Evolutionary conservation across 2,329 filamentous ascomycete species (phyloP), one percentile per base, ranked within the genome.

Genomic region (Xylariaceae sp.): DNA sequence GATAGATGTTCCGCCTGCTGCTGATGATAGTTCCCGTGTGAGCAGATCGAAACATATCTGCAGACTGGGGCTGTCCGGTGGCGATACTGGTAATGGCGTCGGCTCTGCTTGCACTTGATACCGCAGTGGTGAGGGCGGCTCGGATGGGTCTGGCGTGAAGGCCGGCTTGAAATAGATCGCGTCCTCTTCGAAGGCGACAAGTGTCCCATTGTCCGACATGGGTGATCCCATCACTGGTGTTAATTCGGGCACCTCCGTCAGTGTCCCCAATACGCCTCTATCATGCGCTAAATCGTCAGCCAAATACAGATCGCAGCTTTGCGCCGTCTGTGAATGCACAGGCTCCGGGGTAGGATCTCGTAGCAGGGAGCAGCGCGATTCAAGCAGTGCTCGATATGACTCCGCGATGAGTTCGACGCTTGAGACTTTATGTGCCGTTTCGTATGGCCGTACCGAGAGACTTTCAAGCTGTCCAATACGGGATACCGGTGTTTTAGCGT

Each of bases 21-120:
- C 68, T 0, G 68, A 67, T 1, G 71, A 66, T 8, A 79, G 60
- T 45, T 79, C 74, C 16, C 64, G 64, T 3, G 67, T 69, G 30
- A 79, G 63, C 3, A 79, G 63, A 38, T 76, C 68, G 9, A 76
- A 57, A 37, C 71, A 72, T 32, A 76, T 72, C 42, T 76, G 71
- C 17, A 78, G 56, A 37, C 71, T 65, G 4, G 73, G 55, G 26
- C 64, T 40, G 36, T 17, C 22, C 18, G 35, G 31, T 37, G 37
- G 26, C 18, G 33, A 34, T 33, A 37, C 28, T 12, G 39, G 19
- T 11, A 43, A 29, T 9, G 44, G 45, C 42, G 47, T 40, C 16
- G 43, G 29, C 42, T 45, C 44, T 43, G 38, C 36, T 34, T 46
- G 31, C 38, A 19, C 24, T 35, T 19, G 16, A 13, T 19, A 22